Evolutionary conservation across 2,329 filamentous ascomycete species (phyloP), one percentile per base, ranked within the genome.

Genomic region (Cladosporium phlei): DNA sequence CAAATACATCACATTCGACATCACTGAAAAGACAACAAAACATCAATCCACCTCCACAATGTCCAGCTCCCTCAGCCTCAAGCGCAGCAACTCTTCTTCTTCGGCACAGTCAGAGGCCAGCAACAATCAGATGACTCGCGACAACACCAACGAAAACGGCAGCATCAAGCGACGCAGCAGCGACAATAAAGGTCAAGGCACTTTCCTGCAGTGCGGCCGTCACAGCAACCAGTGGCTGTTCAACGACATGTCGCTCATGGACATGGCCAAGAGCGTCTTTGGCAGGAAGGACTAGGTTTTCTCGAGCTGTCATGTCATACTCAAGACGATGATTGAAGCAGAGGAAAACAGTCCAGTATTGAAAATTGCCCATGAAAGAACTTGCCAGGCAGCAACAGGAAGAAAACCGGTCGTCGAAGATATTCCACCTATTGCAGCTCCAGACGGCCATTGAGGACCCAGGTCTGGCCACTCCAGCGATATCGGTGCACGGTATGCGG

Each of bases 181-280:
- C 32, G 42, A 45, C 35, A 47, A 27, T 28, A 39, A 40, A 11
- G 38, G 45, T 21, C 35, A 40, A 19, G 43, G 38, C 19, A 52
- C 51, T 8, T 61, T 55, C 49, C 49, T 48, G 21, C 54, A 75
- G 47, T 72, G 63, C 45, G 73, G 73, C 11, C 67, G 73, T 7
- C 73, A 76, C 56, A 68, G 66, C 14, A 75, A 76, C 46, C 69
- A 75, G 45, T 76, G 73, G 73, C 62, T 76, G 4, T 76, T 76
- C 48, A 66, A 67, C 16, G 69, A 71, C 1, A 71, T 74, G 55
- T 73, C 69, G 53, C 58, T 76, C 3, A 65, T 66, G 4, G 69
- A 72, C 25, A 69, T 70, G 5, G 67, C 72, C 19, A 62, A 59
- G 43, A 51, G 52, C 16, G 30, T 62, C 12, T 55, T 61, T 38